A percentile compares a stretch with the other conserved stretches of the same genome.
phyloP scores from a whole-genome alignment of 2,329 filamentous ascomycete genomes.

The Cryphonectria naterciae region DNA sequence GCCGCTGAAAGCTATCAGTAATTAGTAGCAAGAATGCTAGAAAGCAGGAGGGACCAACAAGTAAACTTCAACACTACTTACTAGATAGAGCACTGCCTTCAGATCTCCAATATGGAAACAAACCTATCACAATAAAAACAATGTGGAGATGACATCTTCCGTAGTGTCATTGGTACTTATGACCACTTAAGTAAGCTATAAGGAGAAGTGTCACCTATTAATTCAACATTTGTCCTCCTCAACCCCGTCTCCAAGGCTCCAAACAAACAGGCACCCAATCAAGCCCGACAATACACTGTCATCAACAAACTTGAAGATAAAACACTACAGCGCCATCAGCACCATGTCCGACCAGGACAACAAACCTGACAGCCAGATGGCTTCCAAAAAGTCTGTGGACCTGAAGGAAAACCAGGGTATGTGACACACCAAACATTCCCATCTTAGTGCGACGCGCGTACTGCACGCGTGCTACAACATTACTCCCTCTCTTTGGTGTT shows the following conservation, averaged over 20 bases:
- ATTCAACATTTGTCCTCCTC: neutral
- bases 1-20: neutral
- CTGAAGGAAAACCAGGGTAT: slow-evolving; percentile 1
- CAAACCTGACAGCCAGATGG: neutral
- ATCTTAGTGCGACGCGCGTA: neutral
- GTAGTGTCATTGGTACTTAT: neutral
- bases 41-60: neutral
- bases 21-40: neutral
- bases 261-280: neutral
- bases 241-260: neutral
- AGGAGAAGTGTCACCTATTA: neutral
- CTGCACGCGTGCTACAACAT: too few species aligned
- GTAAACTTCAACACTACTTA: neutral
- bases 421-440: neutral
- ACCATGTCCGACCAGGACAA: neutral
- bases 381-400: neutral
- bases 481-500: neutral
- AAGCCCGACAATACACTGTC: neutral
- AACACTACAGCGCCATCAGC: neutral
- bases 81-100: neutral
- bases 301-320: neutral
- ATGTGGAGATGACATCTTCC: neutral
- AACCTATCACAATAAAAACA: neutral
- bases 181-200: neutral
- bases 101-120: neutral